Conservation (phyloP, 73 alveolate genomes). For the Paramecium pentaurelia region DNA sequence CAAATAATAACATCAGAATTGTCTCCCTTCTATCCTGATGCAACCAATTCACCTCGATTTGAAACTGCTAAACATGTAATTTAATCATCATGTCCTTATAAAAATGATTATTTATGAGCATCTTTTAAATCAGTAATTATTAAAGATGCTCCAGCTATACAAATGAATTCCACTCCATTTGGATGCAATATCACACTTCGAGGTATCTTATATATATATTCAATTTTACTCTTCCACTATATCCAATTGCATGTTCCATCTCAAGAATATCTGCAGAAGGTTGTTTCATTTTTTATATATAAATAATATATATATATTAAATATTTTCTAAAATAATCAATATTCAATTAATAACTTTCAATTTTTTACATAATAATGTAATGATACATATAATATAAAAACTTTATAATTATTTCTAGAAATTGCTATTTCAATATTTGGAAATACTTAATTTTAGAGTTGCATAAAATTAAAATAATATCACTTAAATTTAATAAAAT, state of each 20-base stretch:
- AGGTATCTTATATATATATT: conserved; percentile 57
- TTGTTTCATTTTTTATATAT: not conserved
- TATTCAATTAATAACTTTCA: not conserved
- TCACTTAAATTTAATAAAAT: not conserved
- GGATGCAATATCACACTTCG: conserved; percentile 89
- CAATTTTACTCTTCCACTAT: conserved; percentile 69
- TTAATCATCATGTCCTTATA: conserved; percentile 95
- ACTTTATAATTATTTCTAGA: too few relatives aligned
- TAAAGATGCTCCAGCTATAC: conserved; percentile 91
- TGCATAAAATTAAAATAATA: not conserved
- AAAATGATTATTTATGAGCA: conserved; percentile 88
- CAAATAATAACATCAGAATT: conserved; percentile 93
- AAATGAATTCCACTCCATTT: conserved; percentile 82
- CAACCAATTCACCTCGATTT: conserved; percentile 82
- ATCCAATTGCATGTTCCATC: conserved; percentile 96
- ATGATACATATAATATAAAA: too few relatives aligned
- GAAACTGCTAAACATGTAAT: conserved; percentile 90
- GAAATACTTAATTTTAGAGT: not conserved
- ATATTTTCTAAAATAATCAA: not conserved
- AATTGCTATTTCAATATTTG: not conserved
- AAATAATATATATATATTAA: not conserved
- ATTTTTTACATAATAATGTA: not conserved
- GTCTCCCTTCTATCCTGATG: conserved; percentile 95
- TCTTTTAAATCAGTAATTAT: conserved; percentile 90
- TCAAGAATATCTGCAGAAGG: conserved; percentile 72